A percentile compares a stretch with the other conserved stretches of the same genome.
Conservation (phyloP, 2,329 filamentous ascomycete genomes). For the Pseudocercospora cruenta region DNA sequence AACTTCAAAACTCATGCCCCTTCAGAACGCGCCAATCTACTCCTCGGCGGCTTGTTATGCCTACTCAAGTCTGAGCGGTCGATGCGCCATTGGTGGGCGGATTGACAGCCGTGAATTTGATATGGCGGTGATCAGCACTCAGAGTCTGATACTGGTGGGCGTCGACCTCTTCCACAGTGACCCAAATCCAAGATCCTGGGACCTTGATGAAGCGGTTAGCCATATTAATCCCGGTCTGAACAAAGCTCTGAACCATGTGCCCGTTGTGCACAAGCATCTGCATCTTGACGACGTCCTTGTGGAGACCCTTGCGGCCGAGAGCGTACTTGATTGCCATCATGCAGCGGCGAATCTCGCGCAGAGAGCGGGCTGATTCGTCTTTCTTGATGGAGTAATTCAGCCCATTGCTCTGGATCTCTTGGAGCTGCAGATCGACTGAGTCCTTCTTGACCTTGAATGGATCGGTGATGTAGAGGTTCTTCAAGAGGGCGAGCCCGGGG, state of each 20-base stretch:
- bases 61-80: not conserved
- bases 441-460: conserved; percentile 2
- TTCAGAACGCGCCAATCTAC: not conserved
- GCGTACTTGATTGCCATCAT: not conserved
- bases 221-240: not conserved
- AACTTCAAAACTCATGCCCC: not conserved
- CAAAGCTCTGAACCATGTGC: not conserved
- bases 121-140: not conserved
- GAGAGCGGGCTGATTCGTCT: not conserved
- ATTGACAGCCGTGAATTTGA: not conserved
- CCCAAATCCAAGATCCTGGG: not conserved
- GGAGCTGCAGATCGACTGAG: not conserved
- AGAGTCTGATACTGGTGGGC: not conserved
- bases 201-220: not conserved
- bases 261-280: not conserved
- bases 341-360: not conserved
- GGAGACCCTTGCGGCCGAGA: not conserved
- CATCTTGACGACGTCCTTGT: not conserved
- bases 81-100: not conserved
- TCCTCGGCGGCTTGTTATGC: not conserved
- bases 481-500: not conserved
- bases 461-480: not conserved
- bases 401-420: not conserved
- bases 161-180: not conserved
- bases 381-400: not conserved